Evolutionary conservation across 352 stramenopile species (phyloP).

Genomic region (Phytophthora constricta): DNA sequence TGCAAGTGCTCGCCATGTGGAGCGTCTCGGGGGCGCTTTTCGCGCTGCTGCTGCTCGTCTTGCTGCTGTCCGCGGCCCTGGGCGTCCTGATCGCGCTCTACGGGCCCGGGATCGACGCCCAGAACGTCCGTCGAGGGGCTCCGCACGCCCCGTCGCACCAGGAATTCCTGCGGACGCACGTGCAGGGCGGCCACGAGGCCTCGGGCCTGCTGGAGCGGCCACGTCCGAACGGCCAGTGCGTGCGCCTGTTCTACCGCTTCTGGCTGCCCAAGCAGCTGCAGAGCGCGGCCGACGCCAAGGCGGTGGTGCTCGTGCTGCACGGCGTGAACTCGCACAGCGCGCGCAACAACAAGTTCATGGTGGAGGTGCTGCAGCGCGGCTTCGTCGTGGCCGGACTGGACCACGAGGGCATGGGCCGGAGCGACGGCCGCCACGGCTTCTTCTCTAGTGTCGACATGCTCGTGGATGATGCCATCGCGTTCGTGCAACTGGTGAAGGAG

Average conservation of each 20-base stretch:
- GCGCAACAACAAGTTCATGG: constrained; percentile 80
- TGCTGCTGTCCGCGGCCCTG: constrained; percentile 25
- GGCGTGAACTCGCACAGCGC: constrained; percentile 83
- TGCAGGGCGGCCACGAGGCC: constrained; percentile 56
- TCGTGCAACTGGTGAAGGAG: constrained; percentile 58
- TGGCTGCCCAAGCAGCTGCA: constrained; percentile 64
- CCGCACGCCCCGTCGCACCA: constrained; percentile 57
- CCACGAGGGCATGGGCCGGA: constrained; percentile 79
- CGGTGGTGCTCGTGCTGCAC: constrained; percentile 77
- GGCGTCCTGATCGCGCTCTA: constrained; percentile 49
- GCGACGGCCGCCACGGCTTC: constrained; percentile 77
- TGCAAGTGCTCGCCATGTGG: constrained; percentile 20
- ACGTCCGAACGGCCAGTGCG: constrained; percentile 41
- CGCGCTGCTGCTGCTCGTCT: constrained; percentile 20
- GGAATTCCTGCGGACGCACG: constrained; percentile 58
- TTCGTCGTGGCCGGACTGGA: constrained; percentile 76
- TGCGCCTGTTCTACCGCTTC: constrained; percentile 76
- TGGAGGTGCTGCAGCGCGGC: constrained; percentile 62
- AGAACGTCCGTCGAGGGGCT: constrained; percentile 46
- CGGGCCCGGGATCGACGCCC: constrained; percentile 59
- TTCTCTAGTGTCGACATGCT: constrained; percentile 68
- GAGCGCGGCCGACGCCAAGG: constrained; percentile 38
- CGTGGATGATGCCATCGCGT: constrained; percentile 72
- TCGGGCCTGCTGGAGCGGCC: constrained; percentile 51
- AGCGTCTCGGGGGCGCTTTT: constrained; percentile 13